These are phyloP conservation scores for Coelastrella sp. DNA, from an alignment of 139 green algal species.

Conservation along the genomic window DNA sequence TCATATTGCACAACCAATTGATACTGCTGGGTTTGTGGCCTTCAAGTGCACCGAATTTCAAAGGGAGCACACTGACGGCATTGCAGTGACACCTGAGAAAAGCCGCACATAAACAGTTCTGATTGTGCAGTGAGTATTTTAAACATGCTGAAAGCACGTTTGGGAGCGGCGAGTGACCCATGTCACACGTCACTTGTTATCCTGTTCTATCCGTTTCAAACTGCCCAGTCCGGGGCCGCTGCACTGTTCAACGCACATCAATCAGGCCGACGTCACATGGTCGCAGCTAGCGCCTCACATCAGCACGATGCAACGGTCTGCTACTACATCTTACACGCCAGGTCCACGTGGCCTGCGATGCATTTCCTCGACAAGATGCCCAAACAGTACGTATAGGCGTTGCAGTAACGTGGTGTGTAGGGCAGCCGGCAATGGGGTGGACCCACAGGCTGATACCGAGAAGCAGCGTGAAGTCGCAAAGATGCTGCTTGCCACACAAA, in stretches of 20 bases:
- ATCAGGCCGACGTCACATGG: too few species aligned
- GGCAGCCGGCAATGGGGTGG: constrained; percentile 6
- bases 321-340: neutral
- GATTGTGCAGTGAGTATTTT: too few species aligned
- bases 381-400: neutral
- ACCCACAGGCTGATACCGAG: neutral
- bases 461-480: constrained; percentile 32
- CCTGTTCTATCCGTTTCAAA: neutral
- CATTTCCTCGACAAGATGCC: neutral
- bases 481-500: constrained; percentile 39
- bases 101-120: too few species aligned
- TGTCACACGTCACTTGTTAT: neutral
- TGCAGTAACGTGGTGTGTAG: neutral
- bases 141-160: too few species aligned
- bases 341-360: neutral
- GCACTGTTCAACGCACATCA: neutral
- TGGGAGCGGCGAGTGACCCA: too few species aligned
- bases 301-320: neutral
- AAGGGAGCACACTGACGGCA: neutral
- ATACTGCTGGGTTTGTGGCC: neutral
- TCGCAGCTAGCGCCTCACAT: too few species aligned
- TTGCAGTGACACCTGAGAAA: neutral
- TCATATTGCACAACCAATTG: neutral
- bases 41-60: neutral
- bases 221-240: too few species aligned